Evolutionary conservation across 1,284 basidiomycete genomes (phyloP).

Genomic region (Chiua sp.): DNA sequence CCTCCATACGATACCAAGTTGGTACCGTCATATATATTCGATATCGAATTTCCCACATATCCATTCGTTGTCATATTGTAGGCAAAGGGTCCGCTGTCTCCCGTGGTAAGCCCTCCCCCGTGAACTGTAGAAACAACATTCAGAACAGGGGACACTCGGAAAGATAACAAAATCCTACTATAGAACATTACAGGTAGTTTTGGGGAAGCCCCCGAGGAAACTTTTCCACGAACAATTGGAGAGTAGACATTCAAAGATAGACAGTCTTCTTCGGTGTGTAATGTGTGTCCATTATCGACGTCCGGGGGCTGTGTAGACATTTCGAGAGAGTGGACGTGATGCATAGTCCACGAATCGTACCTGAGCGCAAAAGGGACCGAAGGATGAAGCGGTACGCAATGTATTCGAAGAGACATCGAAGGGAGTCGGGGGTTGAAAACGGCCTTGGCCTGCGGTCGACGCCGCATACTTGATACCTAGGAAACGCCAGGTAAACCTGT

Average conservation of each 20-base stretch:
- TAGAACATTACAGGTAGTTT: slow-evolving; percentile 26
- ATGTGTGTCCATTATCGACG: slow-evolving; percentile 9
- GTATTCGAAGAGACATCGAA: slow-evolving; percentile 8
- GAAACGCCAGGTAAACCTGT: slow-evolving; percentile 23
- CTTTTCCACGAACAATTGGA: slow-evolving; percentile 2
- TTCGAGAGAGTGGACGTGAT: not conserved
- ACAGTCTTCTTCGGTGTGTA: slow-evolving; percentile 19
- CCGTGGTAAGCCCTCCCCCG: slow-evolving; percentile 18
- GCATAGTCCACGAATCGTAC: not conserved
- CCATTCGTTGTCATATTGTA: slow-evolving; percentile 22
- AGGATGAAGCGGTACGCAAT: slow-evolving; percentile 4
- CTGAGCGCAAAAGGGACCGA: slow-evolving; percentile 23
- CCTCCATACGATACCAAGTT: slow-evolving; percentile 28
- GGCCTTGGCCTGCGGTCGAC: slow-evolving; percentile 6
- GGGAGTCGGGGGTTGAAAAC: slow-evolving; percentile 19
- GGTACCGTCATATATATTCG: slow-evolving; percentile 25
- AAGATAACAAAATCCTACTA: slow-evolving; percentile 8
- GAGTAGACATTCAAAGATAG: slow-evolving; percentile 22
- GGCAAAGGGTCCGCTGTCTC: slow-evolving; percentile 16
- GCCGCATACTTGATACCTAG: slow-evolving; percentile 18
- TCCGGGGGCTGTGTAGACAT: slow-evolving; percentile 8
- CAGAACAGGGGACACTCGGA: not conserved
- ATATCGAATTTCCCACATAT: slow-evolving; percentile 20
- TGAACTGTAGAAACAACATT: slow-evolving; percentile 12
- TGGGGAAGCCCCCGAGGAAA: not conserved